Conservation (phyloP, 2,329 filamentous ascomycete species). For the Chrysoporthe deuterocubensis region DNA sequence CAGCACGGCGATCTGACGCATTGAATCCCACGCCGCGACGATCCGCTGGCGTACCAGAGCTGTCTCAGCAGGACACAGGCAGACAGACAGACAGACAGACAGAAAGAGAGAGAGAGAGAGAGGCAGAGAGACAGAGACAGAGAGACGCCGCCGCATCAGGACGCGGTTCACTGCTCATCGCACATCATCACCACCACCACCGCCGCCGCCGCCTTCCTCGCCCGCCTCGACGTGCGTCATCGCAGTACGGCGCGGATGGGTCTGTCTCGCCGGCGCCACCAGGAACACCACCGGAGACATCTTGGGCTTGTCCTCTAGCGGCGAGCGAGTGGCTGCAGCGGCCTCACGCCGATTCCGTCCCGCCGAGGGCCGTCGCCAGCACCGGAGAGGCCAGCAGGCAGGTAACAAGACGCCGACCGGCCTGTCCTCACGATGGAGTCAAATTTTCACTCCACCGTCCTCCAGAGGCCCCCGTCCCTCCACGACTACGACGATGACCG, state of each 20-base stretch:
- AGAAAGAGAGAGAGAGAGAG: no score
- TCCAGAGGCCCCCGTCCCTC: constrained; percentile 49
- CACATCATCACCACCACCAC: neutral
- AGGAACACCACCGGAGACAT: constrained; percentile 19
- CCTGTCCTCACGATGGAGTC: constrained; percentile 45
- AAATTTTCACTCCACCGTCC: constrained; percentile 54
- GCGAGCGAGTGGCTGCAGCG: neutral
- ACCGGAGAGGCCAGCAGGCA: neutral
- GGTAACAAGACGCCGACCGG: neutral
- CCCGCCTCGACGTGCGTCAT: neutral
- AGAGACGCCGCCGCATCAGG: neutral
- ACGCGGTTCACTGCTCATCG: neutral
- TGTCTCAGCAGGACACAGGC: neutral
- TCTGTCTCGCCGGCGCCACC: constrained; percentile 18
- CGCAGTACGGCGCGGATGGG: constrained; percentile 24
- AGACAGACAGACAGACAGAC: no score
- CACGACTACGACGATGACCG: constrained; percentile 45
- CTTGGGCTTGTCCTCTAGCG: constrained; percentile 21
- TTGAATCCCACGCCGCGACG: neutral
- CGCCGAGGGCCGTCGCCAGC: no score
- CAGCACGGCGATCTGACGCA: neutral
- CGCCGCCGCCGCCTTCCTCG: neutral
- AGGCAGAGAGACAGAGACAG: neutral
- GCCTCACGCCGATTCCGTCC: neutral
- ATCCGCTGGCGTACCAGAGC: neutral